A percentile compares a stretch with the other conserved stretches of the same genome.
Conservation (phyloP, 2,329 filamentous ascomycete genomes). For the Aspergillus neoniger region DNA sequence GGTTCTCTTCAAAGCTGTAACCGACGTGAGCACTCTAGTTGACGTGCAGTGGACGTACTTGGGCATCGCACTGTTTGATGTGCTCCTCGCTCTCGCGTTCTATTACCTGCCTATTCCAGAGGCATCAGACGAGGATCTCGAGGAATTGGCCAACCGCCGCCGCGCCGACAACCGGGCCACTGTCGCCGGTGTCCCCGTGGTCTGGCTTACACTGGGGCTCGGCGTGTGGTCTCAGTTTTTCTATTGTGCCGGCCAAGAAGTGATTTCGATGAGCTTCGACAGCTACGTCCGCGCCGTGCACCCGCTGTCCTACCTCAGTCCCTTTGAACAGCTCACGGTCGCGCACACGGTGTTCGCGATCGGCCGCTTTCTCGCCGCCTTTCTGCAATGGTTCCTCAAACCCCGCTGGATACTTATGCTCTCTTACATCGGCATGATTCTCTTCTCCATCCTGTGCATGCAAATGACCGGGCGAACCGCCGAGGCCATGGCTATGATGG, state of each 20-base stretch:
- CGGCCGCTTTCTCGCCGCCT: constrained; percentile 59
- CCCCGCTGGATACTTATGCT: constrained; percentile 60
- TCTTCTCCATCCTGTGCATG: constrained; percentile 56
- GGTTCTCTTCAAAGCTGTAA: constrained; percentile 57
- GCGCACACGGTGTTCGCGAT: constrained; percentile 60
- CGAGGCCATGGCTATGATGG: constrained; percentile 52
- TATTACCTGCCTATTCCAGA: constrained; percentile 65
- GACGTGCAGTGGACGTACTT: constrained; percentile 67
- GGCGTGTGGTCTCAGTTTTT: constrained; percentile 60
- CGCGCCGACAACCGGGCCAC: constrained; percentile 52
- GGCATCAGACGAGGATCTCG: constrained; percentile 62
- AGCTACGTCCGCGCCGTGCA: constrained; percentile 46
- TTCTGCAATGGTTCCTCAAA: constrained; percentile 56
- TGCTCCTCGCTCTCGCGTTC: constrained; percentile 60
- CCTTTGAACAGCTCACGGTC: constrained; percentile 54
- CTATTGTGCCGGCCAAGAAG: constrained; percentile 64
- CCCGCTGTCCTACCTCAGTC: constrained; percentile 31
- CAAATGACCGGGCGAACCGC: constrained; percentile 47
- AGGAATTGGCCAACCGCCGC: constrained; percentile 55
- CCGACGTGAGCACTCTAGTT: constrained; percentile 55
- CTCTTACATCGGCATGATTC: constrained; percentile 55
- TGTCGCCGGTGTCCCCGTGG: constrained; percentile 49
- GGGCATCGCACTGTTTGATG: constrained; percentile 62
- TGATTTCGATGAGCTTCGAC: constrained; percentile 52
- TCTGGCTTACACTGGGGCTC: constrained; percentile 59